Conservation (phyloP, 345 rosid species). For the Salix exigua region DNA sequence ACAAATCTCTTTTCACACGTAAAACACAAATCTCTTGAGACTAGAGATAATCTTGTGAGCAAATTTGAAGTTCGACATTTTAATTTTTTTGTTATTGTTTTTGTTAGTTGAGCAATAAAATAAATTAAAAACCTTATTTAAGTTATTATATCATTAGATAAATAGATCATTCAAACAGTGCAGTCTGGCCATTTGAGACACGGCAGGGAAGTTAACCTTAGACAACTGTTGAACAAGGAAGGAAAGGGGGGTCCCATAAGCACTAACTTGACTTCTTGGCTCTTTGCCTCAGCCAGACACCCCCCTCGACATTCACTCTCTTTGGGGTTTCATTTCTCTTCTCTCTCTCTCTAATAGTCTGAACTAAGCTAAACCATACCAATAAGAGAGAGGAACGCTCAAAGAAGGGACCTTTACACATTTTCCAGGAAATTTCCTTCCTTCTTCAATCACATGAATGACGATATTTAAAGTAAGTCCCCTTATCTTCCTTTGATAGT, state of each 20-base stretch:
- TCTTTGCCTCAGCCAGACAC: background rate
- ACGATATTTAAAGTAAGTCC: background rate
- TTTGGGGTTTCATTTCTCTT: background rate
- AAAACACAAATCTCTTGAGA: too few species aligned
- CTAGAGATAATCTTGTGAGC: too few species aligned
- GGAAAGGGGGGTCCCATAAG: background rate
- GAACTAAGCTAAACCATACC: background rate
- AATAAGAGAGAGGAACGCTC: background rate
- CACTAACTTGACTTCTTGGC: background rate
- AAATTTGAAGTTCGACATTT: too few species aligned
- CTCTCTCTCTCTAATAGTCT: background rate
- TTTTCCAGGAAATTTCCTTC: conserved; percentile 19
- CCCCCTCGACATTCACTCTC: background rate
- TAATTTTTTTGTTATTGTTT: too few species aligned
- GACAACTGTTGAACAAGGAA: background rate
- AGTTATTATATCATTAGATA: too few species aligned
- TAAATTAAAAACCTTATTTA: too few species aligned
- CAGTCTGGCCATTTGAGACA: too few species aligned
- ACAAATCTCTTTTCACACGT: too few species aligned
- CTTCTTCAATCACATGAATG: background rate
- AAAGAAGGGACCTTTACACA: background rate
- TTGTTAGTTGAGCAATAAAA: too few species aligned
- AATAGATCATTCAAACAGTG: too few species aligned
- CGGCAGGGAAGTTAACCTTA: background rate
- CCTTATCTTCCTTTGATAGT: background rate